Base-by-base conservation (phyloP, 208 protist species). In the Crithidia expoeki region DNA sequence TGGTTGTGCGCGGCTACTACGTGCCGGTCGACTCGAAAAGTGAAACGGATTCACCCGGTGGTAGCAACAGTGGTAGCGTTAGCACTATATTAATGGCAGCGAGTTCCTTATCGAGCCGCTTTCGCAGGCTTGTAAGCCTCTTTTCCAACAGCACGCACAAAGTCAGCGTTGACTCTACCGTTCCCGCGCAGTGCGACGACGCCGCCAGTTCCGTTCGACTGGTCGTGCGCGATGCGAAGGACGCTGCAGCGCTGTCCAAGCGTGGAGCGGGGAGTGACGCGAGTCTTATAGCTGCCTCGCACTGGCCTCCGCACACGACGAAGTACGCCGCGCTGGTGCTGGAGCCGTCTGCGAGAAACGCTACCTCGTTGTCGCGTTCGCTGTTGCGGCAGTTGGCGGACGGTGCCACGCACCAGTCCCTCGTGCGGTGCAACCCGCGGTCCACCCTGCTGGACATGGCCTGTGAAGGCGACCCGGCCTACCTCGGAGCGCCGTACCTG, bases 1-100 rank as follows among this genome's bases (percentile, higher is more conserved):
- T 91, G 23, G 89, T 94, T 30, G 86, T 96, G 33, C 67, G 69
- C 46, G 93, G 90, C 79, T 86, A 88, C 76, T 96, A 94, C 67
- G 58, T 89, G 44, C 47, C 63, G 25, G 53, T 63, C 5, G 14
- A 42, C 2, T 14, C 30, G 16, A 47, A 34, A n/a, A 32, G 32
- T 6, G 47, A 32, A 21, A 14, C 27, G 17, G 16, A 47, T 23
- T 6, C 34, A 33, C 12, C n/a, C n/a, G n/a, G n/a, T n/a, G n/a
- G n/a, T n/a, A 40, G 9, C 36, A 40, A 40, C 36, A 12, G 28
- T 23, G 11, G 10, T 32, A 33, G 47, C 50, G 33, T 21, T 32
- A 23, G 33, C 53, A 51, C 16, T 30, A 32, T 19, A 38, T 19
- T 32, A 1, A 16, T 30, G 9, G 16, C 23, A 17, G 0, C 46